phyloP scores from a whole-genome alignment of 169 alveolate species.

The Miamiensis avidus region DNA sequence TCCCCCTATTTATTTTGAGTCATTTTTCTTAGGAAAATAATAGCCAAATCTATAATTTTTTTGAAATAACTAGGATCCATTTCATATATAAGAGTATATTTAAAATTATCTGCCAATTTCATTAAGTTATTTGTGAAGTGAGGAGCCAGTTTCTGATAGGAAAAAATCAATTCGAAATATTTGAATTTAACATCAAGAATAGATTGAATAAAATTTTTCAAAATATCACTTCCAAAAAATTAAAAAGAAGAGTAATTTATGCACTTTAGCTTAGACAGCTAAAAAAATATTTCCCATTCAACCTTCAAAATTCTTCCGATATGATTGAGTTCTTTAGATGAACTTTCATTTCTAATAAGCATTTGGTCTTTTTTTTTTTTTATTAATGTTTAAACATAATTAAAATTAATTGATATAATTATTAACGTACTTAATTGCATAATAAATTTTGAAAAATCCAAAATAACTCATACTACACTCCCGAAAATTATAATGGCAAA shows the following conservation, averaged over 20 bases:
- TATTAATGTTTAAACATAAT: too few species aligned
- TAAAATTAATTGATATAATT: too few species aligned
- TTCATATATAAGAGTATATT: background rate
- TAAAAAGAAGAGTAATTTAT: background rate
- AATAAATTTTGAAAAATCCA: background rate
- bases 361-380: background rate
- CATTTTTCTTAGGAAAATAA: background rate
- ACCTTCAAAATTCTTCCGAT: background rate
- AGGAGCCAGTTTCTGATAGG: background rate
- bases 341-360: background rate
- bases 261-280: background rate
- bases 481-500: background rate
- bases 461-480: background rate
- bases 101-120: background rate
- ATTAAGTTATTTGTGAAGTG: too few species aligned
- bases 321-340: too few species aligned
- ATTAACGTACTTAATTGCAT: background rate
- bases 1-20: background rate
- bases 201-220: background rate
- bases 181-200: background rate
- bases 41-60: background rate
- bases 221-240: background rate
- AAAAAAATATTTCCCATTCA: background rate
- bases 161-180: background rate
- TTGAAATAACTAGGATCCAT: background rate